phyloP scores from a whole-genome alignment of 768 basidiomycete genomes.

The Chlorophyllum brunneum region DNA sequence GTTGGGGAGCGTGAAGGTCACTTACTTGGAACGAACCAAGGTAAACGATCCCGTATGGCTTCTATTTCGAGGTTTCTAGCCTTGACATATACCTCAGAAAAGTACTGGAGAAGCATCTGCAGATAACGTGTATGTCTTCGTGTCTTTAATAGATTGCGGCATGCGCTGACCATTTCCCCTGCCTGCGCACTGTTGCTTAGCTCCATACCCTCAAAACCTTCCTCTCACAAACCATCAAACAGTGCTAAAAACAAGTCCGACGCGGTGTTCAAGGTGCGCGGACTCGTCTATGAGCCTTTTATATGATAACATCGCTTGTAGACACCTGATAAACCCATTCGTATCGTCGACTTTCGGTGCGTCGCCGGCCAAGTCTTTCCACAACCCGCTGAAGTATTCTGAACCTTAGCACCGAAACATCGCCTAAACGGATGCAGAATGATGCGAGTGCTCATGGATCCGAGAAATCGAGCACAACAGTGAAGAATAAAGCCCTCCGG shows the following conservation, averaged over 20 bases:
- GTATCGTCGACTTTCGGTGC: constrained; percentile 10
- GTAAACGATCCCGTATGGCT: background rate
- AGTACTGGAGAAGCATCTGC: background rate
- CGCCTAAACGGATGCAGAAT: background rate
- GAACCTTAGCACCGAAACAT: constrained; percentile 4
- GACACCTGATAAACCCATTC: constrained; percentile 9
- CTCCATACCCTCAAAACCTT: background rate
- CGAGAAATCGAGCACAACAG: background rate
- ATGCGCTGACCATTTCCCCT: background rate
- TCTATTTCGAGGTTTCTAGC: background rate
- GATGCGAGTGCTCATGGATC: background rate
- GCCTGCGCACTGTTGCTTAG: background rate
- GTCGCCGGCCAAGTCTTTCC: background rate
- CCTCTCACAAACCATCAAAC: background rate
- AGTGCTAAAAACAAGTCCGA: background rate
- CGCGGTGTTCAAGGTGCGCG: constrained; percentile 4
- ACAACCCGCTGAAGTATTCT: background rate
- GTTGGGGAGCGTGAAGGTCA: constrained; percentile 2
- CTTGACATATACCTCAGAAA: background rate
- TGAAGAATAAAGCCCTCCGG: background rate
- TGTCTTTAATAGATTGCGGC: background rate
- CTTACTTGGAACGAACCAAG: background rate
- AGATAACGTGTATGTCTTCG: constrained; percentile 4
- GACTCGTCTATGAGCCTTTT: background rate
- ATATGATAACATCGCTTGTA: background rate